Evolutionary conservation across 345 rosid genomes (phyloP).

Genomic region (Gossypium thurberi): DNA sequence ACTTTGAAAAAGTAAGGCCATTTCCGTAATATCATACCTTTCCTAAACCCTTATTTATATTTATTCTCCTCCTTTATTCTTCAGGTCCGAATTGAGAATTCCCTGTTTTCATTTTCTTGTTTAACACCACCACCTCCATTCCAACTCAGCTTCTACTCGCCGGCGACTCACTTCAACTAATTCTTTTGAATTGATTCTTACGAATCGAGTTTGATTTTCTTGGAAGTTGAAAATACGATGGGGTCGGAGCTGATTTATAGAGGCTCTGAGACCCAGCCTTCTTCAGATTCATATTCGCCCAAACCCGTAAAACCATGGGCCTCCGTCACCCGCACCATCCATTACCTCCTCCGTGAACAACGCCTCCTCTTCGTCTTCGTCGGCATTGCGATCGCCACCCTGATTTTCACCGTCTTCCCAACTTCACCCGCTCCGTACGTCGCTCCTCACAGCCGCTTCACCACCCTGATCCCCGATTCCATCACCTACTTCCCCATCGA

Average conservation of each 20-base stretch:
- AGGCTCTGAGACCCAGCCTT: constrained; percentile 55
- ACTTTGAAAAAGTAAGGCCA: background rate
- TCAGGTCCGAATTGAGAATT: constrained; percentile 5
- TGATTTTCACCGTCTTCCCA: constrained; percentile 55
- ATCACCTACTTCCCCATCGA: constrained; percentile 22
- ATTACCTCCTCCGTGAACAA: constrained; percentile 80
- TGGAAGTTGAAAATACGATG: constrained; percentile 25
- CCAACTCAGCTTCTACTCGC: background rate
- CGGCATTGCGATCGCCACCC: constrained; percentile 82
- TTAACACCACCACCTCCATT: background rate
- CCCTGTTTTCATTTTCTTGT: background rate
- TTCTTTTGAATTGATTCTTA: constrained; percentile 2
- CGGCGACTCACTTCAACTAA: background rate
- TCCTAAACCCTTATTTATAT: constrained; percentile 13
- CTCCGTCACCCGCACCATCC: constrained; percentile 51
- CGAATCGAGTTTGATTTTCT: background rate
- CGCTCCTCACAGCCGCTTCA: constrained; percentile 4
- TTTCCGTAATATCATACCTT: constrained; percentile 11
- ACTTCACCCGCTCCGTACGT: constrained; percentile 15
- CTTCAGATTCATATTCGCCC: constrained; percentile 49
- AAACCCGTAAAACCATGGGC: constrained; percentile 75
- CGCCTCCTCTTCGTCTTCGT: constrained; percentile 72
- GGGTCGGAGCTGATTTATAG: constrained; percentile 73
- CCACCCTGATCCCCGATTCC: constrained; percentile 25
- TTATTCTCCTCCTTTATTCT: background rate